Percentiles rank a stretch among this genome's conserved stretches.
These are phyloP conservation scores for Globisporangium nodosum DNA, from an alignment of 352 stramenopile genomes.

Conservation along the genomic window DNA sequence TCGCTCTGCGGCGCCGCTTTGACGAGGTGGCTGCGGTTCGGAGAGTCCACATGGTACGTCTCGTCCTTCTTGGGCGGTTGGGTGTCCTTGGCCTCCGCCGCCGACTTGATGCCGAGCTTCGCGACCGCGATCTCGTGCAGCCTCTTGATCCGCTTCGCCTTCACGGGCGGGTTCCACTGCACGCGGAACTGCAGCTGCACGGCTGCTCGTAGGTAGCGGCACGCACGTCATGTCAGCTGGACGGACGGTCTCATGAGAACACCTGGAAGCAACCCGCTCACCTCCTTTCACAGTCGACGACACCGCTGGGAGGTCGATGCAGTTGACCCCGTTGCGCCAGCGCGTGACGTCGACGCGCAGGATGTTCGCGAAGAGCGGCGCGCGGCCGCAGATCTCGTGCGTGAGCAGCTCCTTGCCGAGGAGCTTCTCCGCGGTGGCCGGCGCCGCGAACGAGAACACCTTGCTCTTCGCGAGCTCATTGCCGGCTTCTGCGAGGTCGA, in stretches of 20 bases:
- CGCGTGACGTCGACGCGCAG: constrained; percentile 39
- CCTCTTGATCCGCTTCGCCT: constrained; percentile 18
- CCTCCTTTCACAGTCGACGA: constrained; percentile 38
- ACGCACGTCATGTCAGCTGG: background rate
- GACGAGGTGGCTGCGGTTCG: constrained; percentile 11
- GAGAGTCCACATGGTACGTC: constrained; percentile 13
- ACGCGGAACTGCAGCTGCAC: constrained; percentile 20
- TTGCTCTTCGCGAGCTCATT: constrained; percentile 28
- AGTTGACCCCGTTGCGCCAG: constrained; percentile 42
- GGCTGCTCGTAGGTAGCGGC: background rate
- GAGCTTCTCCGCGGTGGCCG: constrained; percentile 13
- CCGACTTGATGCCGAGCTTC: constrained; percentile 12
- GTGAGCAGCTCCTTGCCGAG: constrained; percentile 45
- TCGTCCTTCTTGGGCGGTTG: constrained; percentile 1
- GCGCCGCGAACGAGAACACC: constrained; percentile 33
- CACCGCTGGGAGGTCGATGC: constrained; percentile 47
- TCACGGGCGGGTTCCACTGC: constrained; percentile 12
- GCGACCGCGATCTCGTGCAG: constrained; percentile 14
- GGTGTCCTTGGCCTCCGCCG: background rate
- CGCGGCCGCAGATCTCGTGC: constrained; percentile 19
- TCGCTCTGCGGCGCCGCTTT: constrained; percentile 10
- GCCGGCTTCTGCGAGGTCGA: constrained; percentile 47
- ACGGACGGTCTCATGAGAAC: background rate
- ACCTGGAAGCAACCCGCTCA: constrained; percentile 14
- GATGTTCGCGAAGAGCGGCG: constrained; percentile 63